Percentiles rank a stretch among this genome's conserved stretches.
Evolutionary conservation across 140 eudicot species (phyloP).

Genomic region (Stevia rebaudiana): DNA sequence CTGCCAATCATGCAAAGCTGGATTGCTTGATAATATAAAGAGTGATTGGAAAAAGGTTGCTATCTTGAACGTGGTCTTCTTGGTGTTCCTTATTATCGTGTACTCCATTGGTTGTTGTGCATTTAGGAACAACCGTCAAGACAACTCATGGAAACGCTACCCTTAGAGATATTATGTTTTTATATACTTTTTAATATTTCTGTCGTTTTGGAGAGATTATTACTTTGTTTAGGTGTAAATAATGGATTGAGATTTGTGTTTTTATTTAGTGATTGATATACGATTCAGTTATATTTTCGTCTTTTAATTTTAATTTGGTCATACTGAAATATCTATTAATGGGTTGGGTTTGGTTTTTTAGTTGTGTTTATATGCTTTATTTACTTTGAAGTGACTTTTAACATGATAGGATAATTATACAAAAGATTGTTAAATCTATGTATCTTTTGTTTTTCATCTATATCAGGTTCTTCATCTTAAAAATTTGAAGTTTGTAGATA

Average conservation of each 20-base stretch:
- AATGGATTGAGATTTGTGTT: conserved; percentile 1
- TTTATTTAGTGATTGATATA: neutral
- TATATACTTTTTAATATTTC: neutral
- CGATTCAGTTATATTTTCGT: neutral
- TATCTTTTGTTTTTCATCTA: no score
- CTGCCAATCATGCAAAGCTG: conserved; percentile 93
- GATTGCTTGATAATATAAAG: conserved; percentile 77
- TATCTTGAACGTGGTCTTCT: conserved; percentile 53
- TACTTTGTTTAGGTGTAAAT: conserved; percentile 8
- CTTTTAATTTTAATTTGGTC: neutral
- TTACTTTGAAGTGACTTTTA: no score
- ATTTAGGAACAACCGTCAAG: conserved; percentile 80
- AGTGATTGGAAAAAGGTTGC: conserved; percentile 85
- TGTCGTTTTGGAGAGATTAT: neutral
- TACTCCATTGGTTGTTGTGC: conserved; percentile 90
- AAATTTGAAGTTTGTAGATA: no score
- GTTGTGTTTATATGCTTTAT: neutral
- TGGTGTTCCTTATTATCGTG: conserved; percentile 62
- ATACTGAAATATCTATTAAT: neutral
- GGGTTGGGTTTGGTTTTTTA: neutral
- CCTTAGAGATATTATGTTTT: conserved; percentile 25
- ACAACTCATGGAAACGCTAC: conserved; percentile 64
- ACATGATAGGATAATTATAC: no score
- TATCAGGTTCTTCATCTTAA: no score
- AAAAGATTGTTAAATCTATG: no score